Base-by-base conservation (phyloP, 148 eudicot species). In the Mesembryanthemum crystallinum region DNA sequence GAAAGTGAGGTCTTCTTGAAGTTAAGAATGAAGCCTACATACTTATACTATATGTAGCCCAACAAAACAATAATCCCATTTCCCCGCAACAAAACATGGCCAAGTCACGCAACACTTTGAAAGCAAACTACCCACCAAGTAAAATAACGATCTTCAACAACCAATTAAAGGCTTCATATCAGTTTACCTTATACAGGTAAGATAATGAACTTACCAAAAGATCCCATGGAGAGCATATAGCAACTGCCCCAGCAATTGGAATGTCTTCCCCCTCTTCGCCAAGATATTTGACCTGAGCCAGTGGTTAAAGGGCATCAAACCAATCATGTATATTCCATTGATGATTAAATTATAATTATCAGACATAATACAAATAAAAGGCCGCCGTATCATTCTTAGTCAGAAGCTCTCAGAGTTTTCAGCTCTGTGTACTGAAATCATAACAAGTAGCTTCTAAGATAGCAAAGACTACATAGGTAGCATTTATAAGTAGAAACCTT, bases 141-240 rank as follows among this genome's bases (percentile, higher is more conserved):
- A 57, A 52, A 39, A 57, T 57, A 54, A 35, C 73, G 58, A 55
- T 43, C 37, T 67, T 67, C 71, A 32, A 67, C 73, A 57, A 20
- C 73, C 63, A 52, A 21, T 25, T 29, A 42, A 43, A 75, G n/a
- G 10, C 0, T 69, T 27, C 43, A 27, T 6, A 43, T 9, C 27
- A 71, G 61, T n/a, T 64, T 1, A 47, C 29, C 63, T 27, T 15
- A 59, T 69, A 70, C 10, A 72, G 39, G 33, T 17, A 35, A n/a
- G 71, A 28, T 7, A 60, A 74, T 64, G 75, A 62, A 80, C 95
- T 84, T 71, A 92, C 98, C 97, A 95, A 86, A 77, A 95, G 91
- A 80, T 95, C 98, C 97, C 98, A 95, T 18, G 98, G 98, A 77
- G 91, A 92, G 87, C 92, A 92, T 70, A 95, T 76, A 76, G 97